Conservation (phyloP, 768 basidiomycete genomes). For the Wakefieldia striispora region DNA sequence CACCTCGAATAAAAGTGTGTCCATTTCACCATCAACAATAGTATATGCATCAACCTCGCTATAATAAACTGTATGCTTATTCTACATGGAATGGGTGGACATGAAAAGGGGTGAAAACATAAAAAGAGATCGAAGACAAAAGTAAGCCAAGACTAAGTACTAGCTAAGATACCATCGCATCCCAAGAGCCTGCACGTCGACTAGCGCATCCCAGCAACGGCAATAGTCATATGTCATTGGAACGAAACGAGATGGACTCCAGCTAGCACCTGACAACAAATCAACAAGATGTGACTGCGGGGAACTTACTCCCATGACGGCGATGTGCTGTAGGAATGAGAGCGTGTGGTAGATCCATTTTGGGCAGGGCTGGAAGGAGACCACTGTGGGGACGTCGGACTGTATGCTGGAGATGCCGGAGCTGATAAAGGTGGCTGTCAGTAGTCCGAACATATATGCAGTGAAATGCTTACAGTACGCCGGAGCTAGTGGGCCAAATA, state of each 20-base stretch:
- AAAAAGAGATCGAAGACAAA: slow-evolving; percentile 8
- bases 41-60: slow-evolving; percentile 15
- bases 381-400: slow-evolving; percentile 82
- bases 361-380: slow-evolving; percentile 79
- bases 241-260: slow-evolving; percentile 3
- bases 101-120: slow-evolving; percentile 13
- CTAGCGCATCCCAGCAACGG: slow-evolving; percentile 6
- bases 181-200: slow-evolving; percentile 3
- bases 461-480: slow-evolving; percentile 63
- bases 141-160: slow-evolving; percentile 22
- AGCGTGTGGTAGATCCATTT: slow-evolving; percentile 39
- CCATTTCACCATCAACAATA: slow-evolving; percentile 2
- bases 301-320: slow-evolving; percentile 50
- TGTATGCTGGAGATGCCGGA: slow-evolving; percentile 83
- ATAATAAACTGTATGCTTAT: slow-evolving; percentile 29
- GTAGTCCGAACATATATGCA: neutral
- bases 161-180: slow-evolving; percentile 22
- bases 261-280: slow-evolving; percentile 13
- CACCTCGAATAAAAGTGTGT: no score
- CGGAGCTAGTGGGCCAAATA: slow-evolving; percentile 48
- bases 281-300: slow-evolving; percentile 5
- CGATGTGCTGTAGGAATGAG: slow-evolving; percentile 45
- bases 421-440: slow-evolving; percentile 41
- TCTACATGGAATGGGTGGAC: slow-evolving; percentile 36
- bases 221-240: slow-evolving; percentile 2